Evolutionary conservation across 768 basidiomycete species (phyloP), one percentile per base, ranked within the genome.

Genomic region (Mycena vulgaris): DNA sequence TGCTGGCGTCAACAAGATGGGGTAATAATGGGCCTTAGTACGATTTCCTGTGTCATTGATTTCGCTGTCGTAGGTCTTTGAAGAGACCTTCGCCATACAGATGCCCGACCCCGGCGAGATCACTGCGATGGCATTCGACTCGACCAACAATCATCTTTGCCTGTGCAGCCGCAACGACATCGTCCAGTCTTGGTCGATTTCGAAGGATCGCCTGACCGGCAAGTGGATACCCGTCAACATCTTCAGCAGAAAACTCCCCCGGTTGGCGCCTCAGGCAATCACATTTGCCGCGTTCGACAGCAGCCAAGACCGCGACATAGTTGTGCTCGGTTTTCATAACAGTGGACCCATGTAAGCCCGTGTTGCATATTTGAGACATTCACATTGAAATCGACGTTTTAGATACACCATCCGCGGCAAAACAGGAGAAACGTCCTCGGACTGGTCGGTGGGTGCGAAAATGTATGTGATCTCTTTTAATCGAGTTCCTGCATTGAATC

Each of bases 71-170:
- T 25, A 67, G 66, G 39, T 59, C 5, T 67, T 48, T 23, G 66
- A 68, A 33, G 58, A 68, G 25, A 53, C 52, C 35, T 61, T 68
- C 39, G 48, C 19, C 35, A 25, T 51, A 37, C 65, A 66, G 35
- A 52, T 63, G 17, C 23, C 48, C 49, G 48, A 53, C n/a, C 48
- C 62, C 37, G 49, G 31, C 52, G 60, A 61, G 35, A 61, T 61
- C 0, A 61, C 45, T 49, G 60, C 60, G 5, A 61, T 61, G 60
- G 60, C 60, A 35, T 61, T 61, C 16, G 60, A 61, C 47, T 61
- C 60, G 10, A 61, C 60, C 33, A 61, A 61, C 48, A 61, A 61
- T 49, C 60, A 25, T 3, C 58, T 67, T 28, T 45, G 40, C 35
- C 28, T 67, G 10, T 66, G 65, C 47, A 66, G 56, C 65, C 37